Evolutionary conservation across 805 yeast genomes (phyloP), one percentile per base, ranked within the genome.

Genomic region (Zygosaccharomyces gambellarensis): DNA sequence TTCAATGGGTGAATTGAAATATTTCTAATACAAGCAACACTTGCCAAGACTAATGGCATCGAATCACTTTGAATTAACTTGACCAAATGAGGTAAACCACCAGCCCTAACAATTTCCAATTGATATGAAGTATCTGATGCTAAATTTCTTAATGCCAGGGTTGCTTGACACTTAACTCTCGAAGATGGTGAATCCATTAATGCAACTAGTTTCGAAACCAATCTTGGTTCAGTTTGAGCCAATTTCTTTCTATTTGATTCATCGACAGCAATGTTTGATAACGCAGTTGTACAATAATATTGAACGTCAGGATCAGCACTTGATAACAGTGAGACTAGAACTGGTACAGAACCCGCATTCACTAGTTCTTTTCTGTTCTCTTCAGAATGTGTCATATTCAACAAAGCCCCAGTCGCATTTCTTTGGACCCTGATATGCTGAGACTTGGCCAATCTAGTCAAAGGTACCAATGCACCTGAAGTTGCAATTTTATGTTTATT

Each of bases 261-360:
- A 71, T 94, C 99, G 38, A 94, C 99, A 3, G 99, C 99, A 59
- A 94, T 90, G 65, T 94, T 94, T 28, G 96, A 87, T 54, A 94
- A 75, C 0, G 98, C 98, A 2, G 99, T 94, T 12, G 99, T 92
- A 74, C 99, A 94, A 67, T 94, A 94, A 68, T 94, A 94, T 71
- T 94, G 99, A 39, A 94, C 98, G 67, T 94, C 99, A 1, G 97
- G 87, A 67, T 94, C 99, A 25, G 83, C 78, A 48, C 90, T 85
- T 1, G 92, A 81, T 53, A 94, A 75, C 54, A 94, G 73, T 9
- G 95, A 83, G 11, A 94, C 98, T 48, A 94, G 75, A 5, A 94
- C 96, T 1, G 99, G 99, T 6, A 94, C 96, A 17, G 98, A 97
- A 40, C 98, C 99, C 2, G 99, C 97, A 67, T 88, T 89, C 31